Percentiles rank a stretch among this genome's conserved stretches.
These are phyloP conservation scores for Boletus rubescentipes DNA, from an alignment of 768 basidiomycete species.

Conservation along the genomic window DNA sequence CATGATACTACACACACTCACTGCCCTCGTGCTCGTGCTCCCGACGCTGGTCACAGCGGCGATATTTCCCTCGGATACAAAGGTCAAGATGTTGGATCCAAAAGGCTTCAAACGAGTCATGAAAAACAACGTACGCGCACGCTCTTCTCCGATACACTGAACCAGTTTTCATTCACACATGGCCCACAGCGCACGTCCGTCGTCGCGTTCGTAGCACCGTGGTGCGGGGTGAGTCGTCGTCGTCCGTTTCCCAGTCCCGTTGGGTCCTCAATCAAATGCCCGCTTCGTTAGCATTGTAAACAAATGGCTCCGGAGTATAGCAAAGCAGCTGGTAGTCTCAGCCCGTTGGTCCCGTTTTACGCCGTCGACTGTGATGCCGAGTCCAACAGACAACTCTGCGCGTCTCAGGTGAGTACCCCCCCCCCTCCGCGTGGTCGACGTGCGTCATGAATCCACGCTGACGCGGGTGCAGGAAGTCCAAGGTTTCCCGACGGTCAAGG, in stretches of 20 bases:
- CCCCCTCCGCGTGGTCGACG: not conserved
- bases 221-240: conserved; percentile 73
- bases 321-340: conserved; percentile 74
- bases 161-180: not conserved
- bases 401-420: conserved; percentile 60
- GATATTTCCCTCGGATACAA: conserved; percentile 48
- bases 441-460: not conserved
- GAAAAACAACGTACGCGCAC: conserved; percentile 65
- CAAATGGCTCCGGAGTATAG: conserved; percentile 81
- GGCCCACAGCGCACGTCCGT: conserved; percentile 65
- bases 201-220: conserved; percentile 93
- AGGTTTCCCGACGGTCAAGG: conserved; percentile 94
- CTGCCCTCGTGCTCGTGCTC: conserved; percentile 22
- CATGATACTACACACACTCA: conserved; percentile 26
- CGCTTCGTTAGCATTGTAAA: conserved; percentile 64
- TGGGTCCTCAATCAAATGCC: not conserved
- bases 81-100: conserved; percentile 72
- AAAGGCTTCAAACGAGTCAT: conserved; percentile 70
- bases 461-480: conserved; percentile 56
- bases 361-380: conserved; percentile 91
- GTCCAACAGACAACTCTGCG: conserved; percentile 78
- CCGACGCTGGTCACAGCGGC: conserved; percentile 44
- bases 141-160: not conserved
- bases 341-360: conserved; percentile 84
- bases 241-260: not conserved